Evolutionary conservation across 306 rosid genomes (phyloP).

Genomic region (Begonia fuchsioides): DNA sequence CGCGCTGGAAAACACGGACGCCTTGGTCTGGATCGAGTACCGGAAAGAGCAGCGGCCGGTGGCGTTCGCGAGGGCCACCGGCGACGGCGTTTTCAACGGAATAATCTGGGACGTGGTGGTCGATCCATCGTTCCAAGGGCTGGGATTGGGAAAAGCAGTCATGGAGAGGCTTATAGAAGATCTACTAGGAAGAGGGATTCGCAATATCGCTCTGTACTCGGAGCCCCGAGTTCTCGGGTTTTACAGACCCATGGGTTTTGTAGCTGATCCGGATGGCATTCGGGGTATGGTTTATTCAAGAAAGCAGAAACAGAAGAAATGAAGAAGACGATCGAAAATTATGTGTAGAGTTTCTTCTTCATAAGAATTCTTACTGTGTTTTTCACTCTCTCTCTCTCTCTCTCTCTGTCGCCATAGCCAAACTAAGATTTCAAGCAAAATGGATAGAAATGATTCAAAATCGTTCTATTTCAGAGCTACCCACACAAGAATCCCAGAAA

Average conservation of each 20-base stretch:
- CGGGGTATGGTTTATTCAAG: conserved; percentile 72
- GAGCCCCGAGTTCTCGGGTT: conserved; percentile 85
- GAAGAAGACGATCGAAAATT: no score
- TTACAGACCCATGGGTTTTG: conserved; percentile 68
- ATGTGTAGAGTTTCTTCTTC: no score
- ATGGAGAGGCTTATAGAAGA: conserved; percentile 56
- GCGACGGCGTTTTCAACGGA: conserved; percentile 89
- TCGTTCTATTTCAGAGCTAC: no score
- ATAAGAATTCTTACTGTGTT: no score
- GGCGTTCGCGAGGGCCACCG: conserved; percentile 86
- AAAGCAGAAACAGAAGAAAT: conserved; percentile 21
- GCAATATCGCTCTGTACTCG: conserved; percentile 59
- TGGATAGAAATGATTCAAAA: no score
- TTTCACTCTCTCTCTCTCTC: no score
- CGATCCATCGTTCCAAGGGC: conserved; percentile 82
- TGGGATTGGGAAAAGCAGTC: conserved; percentile 73
- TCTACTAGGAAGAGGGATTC: conserved; percentile 34
- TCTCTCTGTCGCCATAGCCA: no score
- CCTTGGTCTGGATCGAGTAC: conserved; percentile 66
- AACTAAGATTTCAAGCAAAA: no score
- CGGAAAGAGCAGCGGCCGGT: conserved; percentile 38
- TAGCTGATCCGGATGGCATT: conserved; percentile 80
- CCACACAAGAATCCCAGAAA: no score
- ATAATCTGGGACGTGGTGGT: conserved; percentile 93
- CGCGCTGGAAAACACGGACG: conserved; percentile 64